Evolutionary conservation across 2,329 filamentous ascomycete species (phyloP), one percentile per base, ranked within the genome.

Genomic region (Epicoccum sorghinum): DNA sequence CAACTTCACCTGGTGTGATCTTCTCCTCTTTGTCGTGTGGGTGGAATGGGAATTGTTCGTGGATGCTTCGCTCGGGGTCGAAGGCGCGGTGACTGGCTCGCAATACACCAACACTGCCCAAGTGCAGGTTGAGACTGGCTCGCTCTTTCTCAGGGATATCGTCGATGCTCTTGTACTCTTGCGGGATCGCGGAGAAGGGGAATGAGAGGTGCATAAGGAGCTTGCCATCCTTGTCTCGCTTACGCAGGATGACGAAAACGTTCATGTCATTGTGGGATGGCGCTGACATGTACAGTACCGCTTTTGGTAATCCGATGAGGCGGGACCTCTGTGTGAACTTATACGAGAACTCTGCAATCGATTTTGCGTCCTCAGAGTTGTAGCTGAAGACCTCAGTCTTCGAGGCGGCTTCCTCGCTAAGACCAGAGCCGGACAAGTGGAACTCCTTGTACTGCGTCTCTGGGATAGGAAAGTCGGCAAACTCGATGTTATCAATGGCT

Each of bases 91-190:
- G 77, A 0, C 77, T 80, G 1, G 79, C 79, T 1, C 79, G 69
- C 22, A 81, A 63, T 10, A 80, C 75, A 13, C 79, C 79, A 5
- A 75, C 70, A 2, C 77, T 74, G 0, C 79, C 78, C 1, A 74
- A 60, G 55, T 80, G 75, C 4, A 78, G 64, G 30, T 76, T 78
- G n/a, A 77, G 55, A 36, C 75, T 78, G 3, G 66, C 62, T 23
- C 70, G 69, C 0, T 80, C 73, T 44, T 76, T 74, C 22, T 72
- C 65, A 79, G 88, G 66, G 82, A 86, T 75, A 82, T 88, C 52
- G 82, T 88, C 78, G 77, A 83, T 71, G 1, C 67, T 70, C 43
- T 56, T 58, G 38, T 49, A 49, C 1, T 23, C 25, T 23, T 70
- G 58, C 0, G 72, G 70, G 0, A 69, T 63, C 0, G 69, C 66